These are phyloP conservation scores for Suillus subaureus DNA, from an alignment of 768 basidiomycete genomes.

Conservation along the genomic window DNA sequence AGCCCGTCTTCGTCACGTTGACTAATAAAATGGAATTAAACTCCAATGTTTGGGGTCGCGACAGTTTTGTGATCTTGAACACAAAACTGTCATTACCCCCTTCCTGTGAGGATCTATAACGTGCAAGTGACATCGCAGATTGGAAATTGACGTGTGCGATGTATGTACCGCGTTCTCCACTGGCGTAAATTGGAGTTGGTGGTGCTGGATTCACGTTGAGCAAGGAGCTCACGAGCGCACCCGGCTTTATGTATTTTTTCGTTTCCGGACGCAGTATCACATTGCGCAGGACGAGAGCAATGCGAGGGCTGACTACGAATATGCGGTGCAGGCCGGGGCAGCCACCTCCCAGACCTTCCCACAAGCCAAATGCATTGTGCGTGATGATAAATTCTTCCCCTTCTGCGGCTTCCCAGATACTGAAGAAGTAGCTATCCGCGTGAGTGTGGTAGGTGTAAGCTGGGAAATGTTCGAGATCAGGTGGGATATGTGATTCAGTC, in stretches of 20 bases:
- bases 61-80: conserved; percentile 33
- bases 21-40: conserved; percentile 11
- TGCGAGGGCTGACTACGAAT: conserved; percentile 38
- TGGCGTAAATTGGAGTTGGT: conserved; percentile 8
- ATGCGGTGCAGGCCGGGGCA: conserved; percentile 29
- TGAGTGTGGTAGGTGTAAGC: conserved; percentile 29
- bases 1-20: conserved; percentile 2
- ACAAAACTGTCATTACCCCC: conserved; percentile 30
- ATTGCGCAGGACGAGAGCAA: conserved; percentile 34
- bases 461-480: conserved; percentile 22
- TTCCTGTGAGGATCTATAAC: conserved; percentile 11
- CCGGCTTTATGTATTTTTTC: neutral
- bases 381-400: conserved; percentile 37
- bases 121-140: neutral
- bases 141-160: too few relatives aligned
- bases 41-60: conserved; percentile 8
- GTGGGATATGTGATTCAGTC: neutral
- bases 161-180: neutral
- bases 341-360: conserved; percentile 34
- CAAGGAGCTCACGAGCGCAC: conserved; percentile 4
- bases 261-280: conserved; percentile 17
- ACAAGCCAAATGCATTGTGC: conserved; percentile 34
- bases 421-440: conserved; percentile 33
- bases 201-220: conserved; percentile 5
- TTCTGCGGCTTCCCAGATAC: conserved; percentile 39